phyloP scores from a whole-genome alignment of 2,329 filamentous ascomycete genomes.

The Sporothrix globosa region DNA sequence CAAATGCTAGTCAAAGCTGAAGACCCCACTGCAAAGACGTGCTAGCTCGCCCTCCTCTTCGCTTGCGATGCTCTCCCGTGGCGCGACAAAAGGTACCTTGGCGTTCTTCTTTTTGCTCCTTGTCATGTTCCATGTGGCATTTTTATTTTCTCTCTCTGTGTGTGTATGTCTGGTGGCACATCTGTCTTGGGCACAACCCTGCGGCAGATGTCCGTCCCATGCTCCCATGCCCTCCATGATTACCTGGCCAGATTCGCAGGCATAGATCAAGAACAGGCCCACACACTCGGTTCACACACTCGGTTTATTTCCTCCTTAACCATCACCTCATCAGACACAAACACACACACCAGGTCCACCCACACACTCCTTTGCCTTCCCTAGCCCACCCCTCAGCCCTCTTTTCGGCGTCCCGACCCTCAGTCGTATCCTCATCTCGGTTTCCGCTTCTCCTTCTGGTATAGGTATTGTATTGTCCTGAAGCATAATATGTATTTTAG shows the following conservation, averaged over 20 bases:
- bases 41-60: background rate
- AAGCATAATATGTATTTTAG: constrained; percentile 4
- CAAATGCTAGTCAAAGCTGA: constrained; percentile 22
- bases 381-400: background rate
- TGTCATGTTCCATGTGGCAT: background rate
- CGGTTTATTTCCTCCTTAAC: background rate
- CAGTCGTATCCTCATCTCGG: background rate
- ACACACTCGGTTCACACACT: background rate
- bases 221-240: background rate
- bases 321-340: background rate
- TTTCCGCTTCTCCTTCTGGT: background rate
- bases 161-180: no score
- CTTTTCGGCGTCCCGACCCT: constrained; percentile 9
- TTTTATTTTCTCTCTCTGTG: no score
- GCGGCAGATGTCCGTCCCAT: background rate
- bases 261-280: constrained; percentile 14
- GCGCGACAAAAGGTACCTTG: background rate
- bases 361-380: constrained; percentile 1
- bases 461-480: constrained; percentile 9
- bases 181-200: background rate
- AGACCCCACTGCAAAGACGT: constrained; percentile 10
- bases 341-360: background rate
- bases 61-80: background rate
- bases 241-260: constrained; percentile 9
- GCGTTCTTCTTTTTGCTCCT: background rate